Conservation (phyloP, 805 yeast species). For the Zygosaccharomyces gambellarensis region DNA sequence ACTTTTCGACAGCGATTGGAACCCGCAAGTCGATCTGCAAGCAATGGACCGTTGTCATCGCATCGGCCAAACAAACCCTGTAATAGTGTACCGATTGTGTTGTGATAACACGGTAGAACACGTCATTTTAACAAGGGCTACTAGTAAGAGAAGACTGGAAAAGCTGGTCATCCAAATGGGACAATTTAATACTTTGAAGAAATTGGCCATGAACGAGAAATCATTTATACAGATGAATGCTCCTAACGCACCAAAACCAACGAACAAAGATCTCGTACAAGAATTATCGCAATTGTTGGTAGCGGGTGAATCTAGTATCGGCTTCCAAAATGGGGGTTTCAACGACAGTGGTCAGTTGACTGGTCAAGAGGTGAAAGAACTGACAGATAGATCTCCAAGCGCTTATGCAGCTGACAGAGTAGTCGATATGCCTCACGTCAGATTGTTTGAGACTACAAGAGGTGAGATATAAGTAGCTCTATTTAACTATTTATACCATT, state of each 20-base stretch:
- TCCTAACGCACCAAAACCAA: constrained; percentile 12
- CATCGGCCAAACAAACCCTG: constrained; percentile 85
- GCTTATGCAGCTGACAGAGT: constrained; percentile 37
- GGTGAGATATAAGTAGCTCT: constrained; percentile 11
- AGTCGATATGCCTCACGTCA: constrained; percentile 34
- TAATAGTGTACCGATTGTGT: constrained; percentile 72
- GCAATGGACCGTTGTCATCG: constrained; percentile 96
- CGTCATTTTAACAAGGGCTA: constrained; percentile 70
- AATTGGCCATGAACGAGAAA: constrained; percentile 34
- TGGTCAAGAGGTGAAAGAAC: constrained; percentile 43
- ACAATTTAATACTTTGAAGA: constrained; percentile 43
- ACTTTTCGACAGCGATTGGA: constrained; percentile 92
- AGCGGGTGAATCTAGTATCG: constrained; percentile 39
- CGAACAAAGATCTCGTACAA: constrained; percentile 34
- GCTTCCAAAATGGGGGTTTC: constrained; percentile 27
- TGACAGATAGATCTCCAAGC: constrained; percentile 44
- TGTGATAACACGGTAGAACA: constrained; percentile 80
- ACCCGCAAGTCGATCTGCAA: constrained; percentile 93
- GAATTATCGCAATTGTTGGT: constrained; percentile 41
- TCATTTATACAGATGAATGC: constrained; percentile 19
- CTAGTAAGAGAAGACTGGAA: constrained; percentile 73
- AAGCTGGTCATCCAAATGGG: constrained; percentile 69
- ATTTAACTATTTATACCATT: background rate
- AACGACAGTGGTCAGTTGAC: constrained; percentile 29
- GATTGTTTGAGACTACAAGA: constrained; percentile 38